phyloP scores from a whole-genome alignment of 2,329 filamentous ascomycete genomes.

The Juglanconis oblonga region DNA sequence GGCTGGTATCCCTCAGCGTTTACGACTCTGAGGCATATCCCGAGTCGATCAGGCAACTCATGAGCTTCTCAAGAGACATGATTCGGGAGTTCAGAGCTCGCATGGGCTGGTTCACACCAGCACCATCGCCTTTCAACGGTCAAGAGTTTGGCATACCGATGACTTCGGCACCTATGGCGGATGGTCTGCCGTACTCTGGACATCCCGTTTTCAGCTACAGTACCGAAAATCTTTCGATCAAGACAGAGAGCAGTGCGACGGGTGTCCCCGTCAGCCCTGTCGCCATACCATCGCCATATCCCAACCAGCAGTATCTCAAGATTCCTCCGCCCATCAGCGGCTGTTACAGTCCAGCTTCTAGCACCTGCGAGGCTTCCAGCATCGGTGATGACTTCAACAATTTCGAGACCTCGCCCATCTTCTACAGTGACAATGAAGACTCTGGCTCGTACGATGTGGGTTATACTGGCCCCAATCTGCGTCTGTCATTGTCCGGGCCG shows the following conservation, averaged over 20 bases:
- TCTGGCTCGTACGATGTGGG: constrained; percentile 48
- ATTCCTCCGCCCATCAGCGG: constrained; percentile 62
- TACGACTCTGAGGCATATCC: constrained; percentile 54
- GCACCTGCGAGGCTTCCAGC: constrained; percentile 43
- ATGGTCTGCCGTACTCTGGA: constrained; percentile 46
- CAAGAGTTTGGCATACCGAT: constrained; percentile 39
- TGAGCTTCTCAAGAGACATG: constrained; percentile 70
- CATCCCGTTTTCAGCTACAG: constrained; percentile 63
- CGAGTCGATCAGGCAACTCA: constrained; percentile 53
- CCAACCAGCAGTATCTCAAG: constrained; percentile 56
- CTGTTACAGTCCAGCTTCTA: constrained; percentile 61
- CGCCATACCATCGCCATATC: constrained; percentile 54
- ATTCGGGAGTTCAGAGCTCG: constrained; percentile 66
- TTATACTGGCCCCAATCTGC: constrained; percentile 42
- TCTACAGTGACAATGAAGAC: constrained; percentile 62
- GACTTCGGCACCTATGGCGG: constrained; percentile 25
- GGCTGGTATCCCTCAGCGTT: constrained; percentile 67
- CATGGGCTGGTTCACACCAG: constrained; percentile 64
- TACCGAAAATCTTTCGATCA: constrained; percentile 57
- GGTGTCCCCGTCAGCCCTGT: constrained; percentile 51
- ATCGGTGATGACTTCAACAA: constrained; percentile 36
- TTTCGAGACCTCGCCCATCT: constrained; percentile 44
- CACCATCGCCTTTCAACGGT: constrained; percentile 43
- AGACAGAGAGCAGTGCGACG: constrained; percentile 47
- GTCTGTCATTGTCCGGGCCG: constrained; percentile 39